Conservation (phyloP, 2,329 filamentous ascomycete species). For the Leptographium wingfieldii region DNA sequence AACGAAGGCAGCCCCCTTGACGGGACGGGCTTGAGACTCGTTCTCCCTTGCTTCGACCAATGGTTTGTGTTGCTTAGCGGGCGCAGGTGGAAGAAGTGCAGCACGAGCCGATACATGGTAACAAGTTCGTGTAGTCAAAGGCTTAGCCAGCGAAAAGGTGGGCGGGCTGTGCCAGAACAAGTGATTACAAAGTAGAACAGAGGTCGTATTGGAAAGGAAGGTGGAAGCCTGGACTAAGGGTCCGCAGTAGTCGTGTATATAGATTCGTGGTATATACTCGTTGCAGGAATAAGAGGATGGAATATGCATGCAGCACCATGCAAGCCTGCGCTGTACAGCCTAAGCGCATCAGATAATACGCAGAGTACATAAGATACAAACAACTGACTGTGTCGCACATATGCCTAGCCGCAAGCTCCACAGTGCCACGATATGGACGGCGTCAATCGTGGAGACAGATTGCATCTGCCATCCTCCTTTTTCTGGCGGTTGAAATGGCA, state of each 20-base stretch:
- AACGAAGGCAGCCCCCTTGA: neutral
- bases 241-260: neutral
- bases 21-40: neutral
- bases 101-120: neutral
- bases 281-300: too few relatives aligned
- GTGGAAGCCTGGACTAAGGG: neutral
- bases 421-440: neutral
- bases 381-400: neutral
- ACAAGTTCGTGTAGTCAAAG: neutral
- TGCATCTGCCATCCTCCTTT: neutral
- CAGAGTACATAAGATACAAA: neutral
- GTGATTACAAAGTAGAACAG: neutral
- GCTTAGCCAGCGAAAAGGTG: neutral
- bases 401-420: neutral
- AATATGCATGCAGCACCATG: neutral
- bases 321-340: neutral
- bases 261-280: too few relatives aligned
- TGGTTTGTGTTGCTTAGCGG: neutral
- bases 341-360: neutral
- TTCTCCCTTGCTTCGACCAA: neutral
- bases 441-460: neutral
- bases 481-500: neutral
- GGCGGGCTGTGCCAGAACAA: constrained; percentile 2
- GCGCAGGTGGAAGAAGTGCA: neutral
- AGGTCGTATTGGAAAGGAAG: neutral